Evolutionary conservation across 176 grass and related monocot genomes (phyloP).

Genomic region (Zoysia pacifica): DNA sequence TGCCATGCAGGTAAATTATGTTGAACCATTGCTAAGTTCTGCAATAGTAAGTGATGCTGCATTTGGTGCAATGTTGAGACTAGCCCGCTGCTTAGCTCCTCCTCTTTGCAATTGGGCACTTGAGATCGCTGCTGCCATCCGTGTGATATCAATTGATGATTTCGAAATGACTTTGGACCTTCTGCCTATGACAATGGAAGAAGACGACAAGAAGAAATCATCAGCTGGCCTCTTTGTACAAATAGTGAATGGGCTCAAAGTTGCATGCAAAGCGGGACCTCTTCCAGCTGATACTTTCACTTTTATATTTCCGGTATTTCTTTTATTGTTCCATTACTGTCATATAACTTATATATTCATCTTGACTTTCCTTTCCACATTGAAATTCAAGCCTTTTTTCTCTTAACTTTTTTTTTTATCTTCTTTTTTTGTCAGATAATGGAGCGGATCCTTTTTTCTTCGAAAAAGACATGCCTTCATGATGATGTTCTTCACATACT

Average conservation of each 20-base stretch:
- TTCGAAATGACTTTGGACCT: conserved; percentile 64
- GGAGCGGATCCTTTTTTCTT: conserved; percentile 79
- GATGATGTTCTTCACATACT: conserved; percentile 88
- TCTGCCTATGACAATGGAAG: conserved; percentile 52
- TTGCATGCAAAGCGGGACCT: conserved; percentile 77
- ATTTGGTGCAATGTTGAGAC: conserved; percentile 77
- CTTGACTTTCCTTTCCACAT: conserved; percentile 1
- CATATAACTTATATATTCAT: neutral
- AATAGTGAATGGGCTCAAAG: conserved; percentile 71
- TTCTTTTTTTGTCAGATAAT: conserved; percentile 49
- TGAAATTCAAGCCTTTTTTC: neutral
- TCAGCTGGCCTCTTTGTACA: conserved; percentile 73
- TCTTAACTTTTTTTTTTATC: neutral
- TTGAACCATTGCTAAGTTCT: conserved; percentile 79
- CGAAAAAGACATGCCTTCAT: conserved; percentile 90
- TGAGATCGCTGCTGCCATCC: conserved; percentile 90
- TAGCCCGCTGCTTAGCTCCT: conserved; percentile 83
- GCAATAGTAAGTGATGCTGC: conserved; percentile 84
- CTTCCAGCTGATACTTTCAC: conserved; percentile 99
- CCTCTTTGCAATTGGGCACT: conserved; percentile 86
- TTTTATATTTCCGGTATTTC: conserved; percentile 88
- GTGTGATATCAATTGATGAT: conserved; percentile 65
- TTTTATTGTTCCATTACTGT: conserved; percentile 6
- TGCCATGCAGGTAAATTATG: conserved; percentile 72
- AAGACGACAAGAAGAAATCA: conserved; percentile 53